Base-by-base conservation (phyloP, 1,284 basidiomycete species). In the Polyporus tsugae region DNA sequence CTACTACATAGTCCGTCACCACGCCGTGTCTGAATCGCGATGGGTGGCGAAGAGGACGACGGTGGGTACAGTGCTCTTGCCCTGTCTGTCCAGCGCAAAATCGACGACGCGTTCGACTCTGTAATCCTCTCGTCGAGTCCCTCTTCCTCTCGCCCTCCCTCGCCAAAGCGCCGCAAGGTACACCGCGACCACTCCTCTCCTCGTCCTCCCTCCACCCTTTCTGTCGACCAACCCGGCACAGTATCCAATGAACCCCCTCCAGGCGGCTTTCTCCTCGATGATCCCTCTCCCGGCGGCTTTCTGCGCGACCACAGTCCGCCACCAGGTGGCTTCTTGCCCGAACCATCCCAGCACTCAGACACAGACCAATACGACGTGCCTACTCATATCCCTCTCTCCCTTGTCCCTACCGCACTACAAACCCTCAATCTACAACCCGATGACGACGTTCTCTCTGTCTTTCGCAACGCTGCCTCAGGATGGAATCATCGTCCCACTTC, bases 401-500 rank as follows among this genome's bases (percentile, higher is more conserved):
- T 82, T n/a, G 83, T 94, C 53, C 88, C 91, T 3, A 72, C 77
- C n/a, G 91, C 91, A 17, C 84, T 94, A 1, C 84, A 85, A 71
- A 72, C 82, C n/a, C 82, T 94, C 29, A 87, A 89, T 70, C 81
- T 94, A 4, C 85, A 85, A 10, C 84, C 90, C 2, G 87, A 91
- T 74, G 93, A 94, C 72, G 87, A 92, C 66, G 83, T 93, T 11
- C 82, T 94, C 10, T 75, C 82, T 5, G 89, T 93, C 0, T 92
- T 94, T 77, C 82, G 83, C 41, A 92, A 91, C 72, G 93, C 93
- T 2, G 89, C 90, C 0, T 82, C 85, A 2, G 92, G 91, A 10
- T 93, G 92, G 91, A 33, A 42, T 38, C 29, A 36, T n/a, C 6
- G 15, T 0, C 7, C 38, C 19, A 77, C 60, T 77, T 46, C 73